phyloP scores from a whole-genome alignment of 75 land plant genomes.

The Sequoia sempervirens region DNA sequence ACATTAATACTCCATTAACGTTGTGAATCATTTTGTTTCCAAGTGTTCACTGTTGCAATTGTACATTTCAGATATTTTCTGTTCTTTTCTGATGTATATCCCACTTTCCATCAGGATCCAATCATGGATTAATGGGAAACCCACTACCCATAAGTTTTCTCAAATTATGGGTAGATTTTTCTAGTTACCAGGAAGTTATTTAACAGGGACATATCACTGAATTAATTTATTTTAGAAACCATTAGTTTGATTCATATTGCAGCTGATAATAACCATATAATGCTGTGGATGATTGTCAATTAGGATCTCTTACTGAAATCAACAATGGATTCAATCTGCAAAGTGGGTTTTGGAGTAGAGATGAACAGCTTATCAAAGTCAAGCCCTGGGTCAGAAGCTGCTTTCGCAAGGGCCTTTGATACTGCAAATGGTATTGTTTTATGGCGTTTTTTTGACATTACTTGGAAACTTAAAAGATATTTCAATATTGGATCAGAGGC shows the following conservation, averaged over 20 bases:
- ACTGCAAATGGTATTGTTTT: conserved; percentile 26
- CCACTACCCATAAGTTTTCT: not conserved
- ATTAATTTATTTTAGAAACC: not conserved
- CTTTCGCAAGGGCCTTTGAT: conserved; percentile 51
- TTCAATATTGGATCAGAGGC: conserved; percentile 60
- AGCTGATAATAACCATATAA: not conserved
- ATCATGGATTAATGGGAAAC: not conserved
- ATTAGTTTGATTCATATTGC: not conserved
- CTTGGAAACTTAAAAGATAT: conserved; percentile 50
- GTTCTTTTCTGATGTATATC: not conserved
- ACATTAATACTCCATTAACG: not conserved
- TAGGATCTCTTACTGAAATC: conserved; percentile 66
- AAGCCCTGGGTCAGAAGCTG: conserved; percentile 21
- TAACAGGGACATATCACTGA: not conserved
- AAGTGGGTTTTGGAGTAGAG: conserved; percentile 70
- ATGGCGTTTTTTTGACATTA: conserved; percentile 33
- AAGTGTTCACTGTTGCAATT: not conserved
- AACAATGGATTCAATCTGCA: conserved; percentile 60
- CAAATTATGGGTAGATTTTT: not conserved
- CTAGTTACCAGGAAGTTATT: not conserved
- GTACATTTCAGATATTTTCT: not conserved
- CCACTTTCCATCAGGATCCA: not conserved
- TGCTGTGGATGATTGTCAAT: not conserved
- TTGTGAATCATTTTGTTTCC: not conserved
- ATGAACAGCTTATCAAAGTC: conserved; percentile 34